Evolutionary conservation across 2,329 filamentous ascomycete genomes (phyloP), one percentile per base, ranked within the genome.

Genomic region (Septoria petroselini): DNA sequence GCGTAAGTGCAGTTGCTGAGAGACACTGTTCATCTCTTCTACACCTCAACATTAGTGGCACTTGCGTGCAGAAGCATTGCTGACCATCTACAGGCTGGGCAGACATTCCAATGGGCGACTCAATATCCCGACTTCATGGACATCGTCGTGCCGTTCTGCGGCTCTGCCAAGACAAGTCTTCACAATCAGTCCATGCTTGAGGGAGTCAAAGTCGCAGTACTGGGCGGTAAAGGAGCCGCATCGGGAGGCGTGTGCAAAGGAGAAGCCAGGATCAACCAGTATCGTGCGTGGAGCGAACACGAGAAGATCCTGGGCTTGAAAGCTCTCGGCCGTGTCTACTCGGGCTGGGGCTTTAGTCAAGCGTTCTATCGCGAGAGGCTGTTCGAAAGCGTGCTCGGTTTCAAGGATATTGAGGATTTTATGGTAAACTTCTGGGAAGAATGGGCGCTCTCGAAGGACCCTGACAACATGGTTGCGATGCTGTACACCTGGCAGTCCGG

Each of bases 281-380:
- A 60, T 40, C 50, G 54, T n/a, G 41, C 44, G 5, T 65, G 63
- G 62, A 54, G 43, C 2, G 67, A 70, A 0, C 73, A 79, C 42
- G 77, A 84, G 55, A 77, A 66, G 40, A 70, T 73, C 12, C 70
- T 73, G 15, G 83, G 80, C 0, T 63, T 91, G 33, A 89, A 84
- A 61, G 86, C 87, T 0, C 79, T 91, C 5, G 64, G 63, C 1
- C 55, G 66, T 4, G 86, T 83, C 0, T 93, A 93, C 67, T 86
- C 87, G 1, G 87, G 86, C 0, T 93, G 80, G 86, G 87, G 88
- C 0, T 86, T 91, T 61, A 86, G 82, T 43, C 86, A 91, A 61
- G 77, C 85, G 0, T 91, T 91, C 62, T 91, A 91, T 61, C 77
- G 87, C 1, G 74, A 88, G 58, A 83, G 77, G 63, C 52, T 88